Evolutionary conservation across 768 basidiomycete genomes (phyloP).

Genomic region (Mycena filopes): DNA sequence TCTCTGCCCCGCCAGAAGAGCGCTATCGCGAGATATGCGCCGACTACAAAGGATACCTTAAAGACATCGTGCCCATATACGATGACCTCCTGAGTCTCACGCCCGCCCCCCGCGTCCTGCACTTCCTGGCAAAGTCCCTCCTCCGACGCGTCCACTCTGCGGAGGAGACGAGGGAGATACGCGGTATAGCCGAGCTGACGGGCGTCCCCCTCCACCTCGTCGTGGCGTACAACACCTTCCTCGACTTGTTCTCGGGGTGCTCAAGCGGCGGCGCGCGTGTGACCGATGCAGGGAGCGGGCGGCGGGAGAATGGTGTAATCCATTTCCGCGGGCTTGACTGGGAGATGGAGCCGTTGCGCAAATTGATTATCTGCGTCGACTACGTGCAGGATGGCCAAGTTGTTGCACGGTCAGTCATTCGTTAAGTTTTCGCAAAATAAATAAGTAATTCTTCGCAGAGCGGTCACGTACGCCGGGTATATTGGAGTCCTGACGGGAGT

Average conservation of each 20-base stretch:
- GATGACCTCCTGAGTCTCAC: constrained; percentile 40
- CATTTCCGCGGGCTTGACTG: constrained; percentile 53
- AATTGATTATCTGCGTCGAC: constrained; percentile 47
- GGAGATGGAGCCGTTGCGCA: constrained; percentile 49
- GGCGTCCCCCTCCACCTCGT: constrained; percentile 45
- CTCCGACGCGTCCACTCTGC: constrained; percentile 43
- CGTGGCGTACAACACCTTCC: constrained; percentile 52
- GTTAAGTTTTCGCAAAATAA: neutral
- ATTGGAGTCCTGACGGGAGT: constrained; percentile 51
- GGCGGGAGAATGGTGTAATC: constrained; percentile 37
- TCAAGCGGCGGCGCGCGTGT: constrained; percentile 48
- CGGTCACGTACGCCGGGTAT: constrained; percentile 53
- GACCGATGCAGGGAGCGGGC: constrained; percentile 32
- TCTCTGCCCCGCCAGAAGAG: constrained; percentile 43
- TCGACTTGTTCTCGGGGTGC: constrained; percentile 52
- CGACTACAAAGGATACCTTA: constrained; percentile 42
- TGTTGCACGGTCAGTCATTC: constrained; percentile 43
- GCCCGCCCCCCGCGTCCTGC: constrained; percentile 37
- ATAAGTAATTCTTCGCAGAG: constrained; percentile 33
- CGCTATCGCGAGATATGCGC: constrained; percentile 46
- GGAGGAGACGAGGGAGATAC: constrained; percentile 49
- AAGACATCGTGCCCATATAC: constrained; percentile 42
- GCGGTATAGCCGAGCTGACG: constrained; percentile 43
- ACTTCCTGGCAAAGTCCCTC: constrained; percentile 38
- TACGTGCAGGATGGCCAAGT: constrained; percentile 45